Conservation (phyloP, 768 basidiomycete genomes). For the Suillus cothurnatus region DNA sequence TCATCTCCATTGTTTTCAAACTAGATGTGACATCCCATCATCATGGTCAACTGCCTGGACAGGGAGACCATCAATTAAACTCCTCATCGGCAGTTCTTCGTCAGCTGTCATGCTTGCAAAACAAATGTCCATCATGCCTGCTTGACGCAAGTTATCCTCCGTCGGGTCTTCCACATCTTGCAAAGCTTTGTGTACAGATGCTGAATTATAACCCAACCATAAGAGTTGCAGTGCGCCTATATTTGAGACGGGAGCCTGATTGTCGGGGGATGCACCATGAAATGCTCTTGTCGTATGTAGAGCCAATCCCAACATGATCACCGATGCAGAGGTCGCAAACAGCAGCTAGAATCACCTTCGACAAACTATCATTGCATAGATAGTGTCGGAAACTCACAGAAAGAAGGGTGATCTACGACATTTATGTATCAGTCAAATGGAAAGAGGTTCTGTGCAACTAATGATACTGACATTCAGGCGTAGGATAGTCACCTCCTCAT, state of each 20-base stretch:
- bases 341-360: background rate
- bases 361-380: background rate
- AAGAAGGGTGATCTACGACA: conserved; percentile 2
- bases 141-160: background rate
- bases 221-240: background rate
- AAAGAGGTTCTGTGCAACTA: background rate
- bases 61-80: background rate
- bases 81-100: background rate
- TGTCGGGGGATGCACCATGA: background rate
- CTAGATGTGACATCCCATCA: background rate
- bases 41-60: background rate
- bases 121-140: conserved; percentile 10
- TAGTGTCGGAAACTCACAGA: background rate
- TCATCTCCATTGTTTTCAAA: background rate
- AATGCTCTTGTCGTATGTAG: conserved; percentile 1
- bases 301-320: background rate
- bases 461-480: conserved; percentile 4
- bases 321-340: conserved; percentile 1
- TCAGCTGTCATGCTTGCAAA: background rate
- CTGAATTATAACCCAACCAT: background rate
- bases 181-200: background rate
- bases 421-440: background rate
- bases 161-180: background rate
- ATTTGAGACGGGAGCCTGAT: background rate
- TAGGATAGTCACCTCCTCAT: background rate